phyloP scores from a whole-genome alignment of 2,329 filamentous ascomycete genomes.

The Fusarium nisikadoi region DNA sequence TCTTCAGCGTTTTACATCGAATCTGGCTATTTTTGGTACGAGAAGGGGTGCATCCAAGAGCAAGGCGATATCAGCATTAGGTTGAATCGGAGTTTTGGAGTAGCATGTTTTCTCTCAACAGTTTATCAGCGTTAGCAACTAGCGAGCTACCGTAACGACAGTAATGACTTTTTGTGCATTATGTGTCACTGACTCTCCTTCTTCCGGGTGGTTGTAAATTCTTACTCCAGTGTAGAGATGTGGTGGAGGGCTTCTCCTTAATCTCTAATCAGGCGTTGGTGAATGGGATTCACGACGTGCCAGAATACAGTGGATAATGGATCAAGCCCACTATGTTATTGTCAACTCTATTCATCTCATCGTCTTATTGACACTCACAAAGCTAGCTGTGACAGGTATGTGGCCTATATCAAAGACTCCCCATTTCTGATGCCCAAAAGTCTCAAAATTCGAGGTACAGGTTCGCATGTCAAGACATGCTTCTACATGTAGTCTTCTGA shows the following conservation, averaged over 20 bases:
- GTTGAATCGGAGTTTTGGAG: conserved; percentile 37
- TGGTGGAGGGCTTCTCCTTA: not conserved
- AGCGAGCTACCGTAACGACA: conserved; percentile 20
- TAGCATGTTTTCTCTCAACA: conserved; percentile 9
- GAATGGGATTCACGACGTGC: not conserved
- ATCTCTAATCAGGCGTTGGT: not conserved
- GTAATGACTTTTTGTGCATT: conserved; percentile 15
- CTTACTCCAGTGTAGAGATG: not conserved
- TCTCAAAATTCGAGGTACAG: not conserved
- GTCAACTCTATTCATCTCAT: not conserved
- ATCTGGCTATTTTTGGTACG: not conserved
- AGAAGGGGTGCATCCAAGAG: conserved; percentile 16
- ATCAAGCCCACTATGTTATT: not conserved
- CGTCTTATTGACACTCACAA: not conserved
- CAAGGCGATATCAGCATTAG: conserved; percentile 25
- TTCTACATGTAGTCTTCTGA: not conserved
- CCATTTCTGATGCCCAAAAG: not conserved
- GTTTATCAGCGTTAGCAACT: not conserved
- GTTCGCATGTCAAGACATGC: not conserved
- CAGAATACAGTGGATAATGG: not conserved
- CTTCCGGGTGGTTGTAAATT: not conserved
- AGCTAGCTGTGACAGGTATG: not conserved
- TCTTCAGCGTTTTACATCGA: not conserved
- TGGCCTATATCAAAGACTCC: not conserved
- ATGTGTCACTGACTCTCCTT: not conserved